Base-by-base conservation (phyloP, 1,139 yeast species). In the Magnusiomyces clavatus region DNA sequence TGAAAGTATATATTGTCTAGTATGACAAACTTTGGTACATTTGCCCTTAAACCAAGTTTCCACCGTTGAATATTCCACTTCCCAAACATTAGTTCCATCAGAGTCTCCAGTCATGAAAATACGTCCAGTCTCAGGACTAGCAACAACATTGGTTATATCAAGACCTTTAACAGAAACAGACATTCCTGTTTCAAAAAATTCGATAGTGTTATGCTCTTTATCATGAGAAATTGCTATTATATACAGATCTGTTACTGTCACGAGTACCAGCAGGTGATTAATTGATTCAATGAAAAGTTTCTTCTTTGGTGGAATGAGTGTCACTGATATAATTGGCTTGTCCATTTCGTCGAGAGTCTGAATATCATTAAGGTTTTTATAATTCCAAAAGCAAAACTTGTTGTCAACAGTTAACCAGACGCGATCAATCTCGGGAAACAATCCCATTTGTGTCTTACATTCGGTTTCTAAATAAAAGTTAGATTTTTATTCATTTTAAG, bases 361-460 rank as follows among this genome's bases (percentile, higher is more conserved):
- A 63, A 83, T 86, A 57, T 86, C 94, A 12, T 80, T 72, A 11
- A 84, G 72, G 48, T 81, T 80, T 56, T 72, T 73, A 64, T 80
- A 83, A 64, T 85, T 83, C 98, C 98, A 92, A 40, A 94, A 76
- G 41, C 86, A 79, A 61, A 94, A 74, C 61, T 84, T 82, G 63
- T 85, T 85, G 66, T 89, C 97, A 42, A 84, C 81, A 2, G 87
- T 81, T 47, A 90, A 78, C 97, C 97, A 92, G 8, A 92, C 82
- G 56, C 96, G 78, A 56, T 82, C 81, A 43, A 92, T 78, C 54
- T 85, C 90, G 0, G 92, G 80, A 60, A 92, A 83, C 48, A 90
- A 70, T 8, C 98, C 98, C 80, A 87, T 83, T 56, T 83, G 83
- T 36, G 90, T 81, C 47, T 74, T 77, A 54, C 81, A 77, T 61